A percentile compares a stretch with the other conserved stretches of the same genome.
phyloP scores from a whole-genome alignment of 768 basidiomycete genomes.

The Auricularia sp. region DNA sequence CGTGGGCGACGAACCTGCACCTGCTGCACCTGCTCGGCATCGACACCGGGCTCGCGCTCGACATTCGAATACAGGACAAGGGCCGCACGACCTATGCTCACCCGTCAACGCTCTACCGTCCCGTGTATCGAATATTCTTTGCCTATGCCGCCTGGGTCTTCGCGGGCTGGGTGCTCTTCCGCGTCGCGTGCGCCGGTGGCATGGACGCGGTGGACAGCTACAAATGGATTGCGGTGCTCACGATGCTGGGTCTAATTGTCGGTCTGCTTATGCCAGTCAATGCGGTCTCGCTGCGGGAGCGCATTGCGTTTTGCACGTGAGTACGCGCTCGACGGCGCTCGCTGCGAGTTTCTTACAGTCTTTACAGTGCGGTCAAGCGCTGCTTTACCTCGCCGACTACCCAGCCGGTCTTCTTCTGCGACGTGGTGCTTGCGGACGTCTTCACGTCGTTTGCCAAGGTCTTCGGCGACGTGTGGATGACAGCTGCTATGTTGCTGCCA shows the following conservation, averaged over 20 bases:
- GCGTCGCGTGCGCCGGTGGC: conserved; percentile 48
- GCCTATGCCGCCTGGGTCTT: conserved; percentile 54
- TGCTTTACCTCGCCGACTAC: conserved; percentile 59
- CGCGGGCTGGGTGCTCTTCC: conserved; percentile 60
- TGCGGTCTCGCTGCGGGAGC: conserved; percentile 55
- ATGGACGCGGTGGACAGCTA: conserved; percentile 56
- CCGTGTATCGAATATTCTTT: conserved; percentile 59
- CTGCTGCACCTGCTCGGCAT: conserved; percentile 63
- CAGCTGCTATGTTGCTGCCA: conserved; percentile 74
- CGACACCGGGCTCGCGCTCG: conserved; percentile 64
- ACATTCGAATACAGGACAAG: conserved; percentile 28
- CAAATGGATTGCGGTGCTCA: conserved; percentile 66
- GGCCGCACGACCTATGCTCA: conserved; percentile 30
- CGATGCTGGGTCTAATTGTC: conserved; percentile 46
- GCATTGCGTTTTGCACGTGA: conserved; percentile 71
- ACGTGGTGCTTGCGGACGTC: conserved; percentile 90
- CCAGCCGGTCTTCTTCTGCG: conserved; percentile 71
- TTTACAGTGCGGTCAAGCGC: conserved; percentile 54
- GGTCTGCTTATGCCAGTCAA: conserved; percentile 60
- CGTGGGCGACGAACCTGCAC: conserved; percentile 92
- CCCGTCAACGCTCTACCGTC: conserved; percentile 37
- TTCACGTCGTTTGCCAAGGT: conserved; percentile 97
- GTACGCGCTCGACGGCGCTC: conserved; percentile 20
- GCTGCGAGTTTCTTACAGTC: conserved; percentile 2
- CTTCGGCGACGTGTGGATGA: conserved; percentile 88